Evolutionary conservation across 2,329 filamentous ascomycete species (phyloP).

Genomic region (Penicillium freii): DNA sequence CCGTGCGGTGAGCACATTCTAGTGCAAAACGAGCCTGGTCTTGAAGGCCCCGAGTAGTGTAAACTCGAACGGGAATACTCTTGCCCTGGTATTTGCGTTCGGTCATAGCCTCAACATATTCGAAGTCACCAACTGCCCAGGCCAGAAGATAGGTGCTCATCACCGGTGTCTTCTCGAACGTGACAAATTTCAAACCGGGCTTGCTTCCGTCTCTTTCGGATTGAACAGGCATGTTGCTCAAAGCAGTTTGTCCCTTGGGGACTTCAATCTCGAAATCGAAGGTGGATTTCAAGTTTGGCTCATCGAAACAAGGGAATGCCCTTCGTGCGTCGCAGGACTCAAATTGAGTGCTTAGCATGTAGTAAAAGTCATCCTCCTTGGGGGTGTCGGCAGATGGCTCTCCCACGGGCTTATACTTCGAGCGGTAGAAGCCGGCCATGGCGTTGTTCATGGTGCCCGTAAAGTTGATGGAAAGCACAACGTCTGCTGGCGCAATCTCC

Average conservation of each 20-base stretch:
- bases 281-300: slow-evolving; percentile 93
- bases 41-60: slow-evolving; percentile 91
- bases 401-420: slow-evolving; percentile 82
- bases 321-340: slow-evolving; percentile 92
- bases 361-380: slow-evolving; percentile 63
- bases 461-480: slow-evolving; percentile 71
- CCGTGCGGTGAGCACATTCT: slow-evolving; percentile 85
- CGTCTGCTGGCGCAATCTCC: slow-evolving; percentile 65
- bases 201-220: slow-evolving; percentile 67
- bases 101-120: slow-evolving; percentile 91
- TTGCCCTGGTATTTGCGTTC: slow-evolving; percentile 88
- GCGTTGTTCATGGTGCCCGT: slow-evolving; percentile 81
- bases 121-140: slow-evolving; percentile 95
- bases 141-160: slow-evolving; percentile 91
- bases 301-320: slow-evolving; percentile 97
- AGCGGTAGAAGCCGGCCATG: slow-evolving; percentile 92
- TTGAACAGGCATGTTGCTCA: slow-evolving; percentile 96
- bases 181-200: slow-evolving; percentile 61
- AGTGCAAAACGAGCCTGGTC: slow-evolving; percentile 87
- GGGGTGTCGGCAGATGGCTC: slow-evolving; percentile 74
- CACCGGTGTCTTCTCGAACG: slow-evolving; percentile 78
- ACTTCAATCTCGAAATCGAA: slow-evolving; percentile 94
- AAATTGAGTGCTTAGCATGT: slow-evolving; percentile 93
- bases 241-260: slow-evolving; percentile 78
- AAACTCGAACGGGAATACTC: slow-evolving; percentile 87